phyloP scores from a whole-genome alignment of 75 land plant genomes.

The Sequoiadendron giganteum region DNA sequence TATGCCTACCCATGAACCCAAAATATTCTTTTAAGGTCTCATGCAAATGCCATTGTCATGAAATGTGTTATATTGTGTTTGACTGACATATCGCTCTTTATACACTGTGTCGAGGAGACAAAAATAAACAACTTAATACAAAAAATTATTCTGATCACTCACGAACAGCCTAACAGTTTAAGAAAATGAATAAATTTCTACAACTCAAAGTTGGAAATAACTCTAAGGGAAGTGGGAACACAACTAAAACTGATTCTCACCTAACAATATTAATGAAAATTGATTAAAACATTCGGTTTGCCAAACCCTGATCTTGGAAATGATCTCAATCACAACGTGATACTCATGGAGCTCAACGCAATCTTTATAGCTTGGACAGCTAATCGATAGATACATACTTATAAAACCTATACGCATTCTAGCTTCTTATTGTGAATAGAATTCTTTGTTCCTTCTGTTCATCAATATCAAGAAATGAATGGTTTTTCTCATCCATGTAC shows the following conservation, averaged over 20 bases:
- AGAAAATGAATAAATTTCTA: neutral
- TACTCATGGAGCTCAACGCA: neutral
- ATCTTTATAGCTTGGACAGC: neutral
- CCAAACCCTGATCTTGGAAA: neutral
- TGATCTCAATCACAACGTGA: neutral
- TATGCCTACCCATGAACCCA: no score
- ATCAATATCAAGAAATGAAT: neutral
- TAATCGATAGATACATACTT: neutral
- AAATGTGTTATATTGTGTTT: no score
- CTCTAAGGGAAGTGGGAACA: neutral
- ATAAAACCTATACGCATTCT: neutral
- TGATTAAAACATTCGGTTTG: neutral
- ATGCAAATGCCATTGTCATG: no score
- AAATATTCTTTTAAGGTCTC: no score
- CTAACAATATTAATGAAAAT: neutral
- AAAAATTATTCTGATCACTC: neutral
- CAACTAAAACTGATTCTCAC: neutral
- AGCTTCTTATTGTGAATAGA: neutral
- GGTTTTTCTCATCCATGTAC: neutral
- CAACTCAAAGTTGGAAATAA: neutral
- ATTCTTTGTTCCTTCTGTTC: neutral
- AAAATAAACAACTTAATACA: no score
- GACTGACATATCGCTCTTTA: no score
- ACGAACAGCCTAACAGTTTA: neutral
- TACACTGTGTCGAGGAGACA: no score